Percentiles rank a stretch among this genome's conserved stretches.
phyloP scores from a whole-genome alignment of 306 rosid genomes.

The Acacia crassicarpa region DNA sequence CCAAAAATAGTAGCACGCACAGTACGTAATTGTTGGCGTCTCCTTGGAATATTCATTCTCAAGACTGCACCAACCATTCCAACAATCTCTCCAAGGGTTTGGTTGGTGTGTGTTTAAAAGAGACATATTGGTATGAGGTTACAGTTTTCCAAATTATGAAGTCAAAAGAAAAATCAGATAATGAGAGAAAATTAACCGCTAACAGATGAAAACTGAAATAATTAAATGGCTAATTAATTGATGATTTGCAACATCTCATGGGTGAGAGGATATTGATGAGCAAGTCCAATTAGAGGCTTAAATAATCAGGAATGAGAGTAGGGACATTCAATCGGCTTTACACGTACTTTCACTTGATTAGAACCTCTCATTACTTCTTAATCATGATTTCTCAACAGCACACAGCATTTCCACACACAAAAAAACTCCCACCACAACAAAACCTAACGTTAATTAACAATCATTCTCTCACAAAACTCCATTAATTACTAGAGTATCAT shows the following conservation, averaged over 20 bases:
- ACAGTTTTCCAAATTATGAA: neutral
- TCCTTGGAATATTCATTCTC: neutral
- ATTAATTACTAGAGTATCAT: slow-evolving; percentile 40
- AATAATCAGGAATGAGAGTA: neutral
- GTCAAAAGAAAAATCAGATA: neutral
- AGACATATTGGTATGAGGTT: neutral
- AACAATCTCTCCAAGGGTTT: neutral
- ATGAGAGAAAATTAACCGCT: neutral
- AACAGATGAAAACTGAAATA: neutral
- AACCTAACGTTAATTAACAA: neutral
- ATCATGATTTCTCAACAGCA: slow-evolving; percentile 46
- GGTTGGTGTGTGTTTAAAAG: neutral
- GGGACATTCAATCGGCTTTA: slow-evolving; percentile 52
- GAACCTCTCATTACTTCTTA: slow-evolving; percentile 37
- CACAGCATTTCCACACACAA: slow-evolving; percentile 43
- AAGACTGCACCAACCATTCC: slow-evolving; percentile 4
- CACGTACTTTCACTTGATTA: slow-evolving; percentile 65
- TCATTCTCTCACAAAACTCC: slow-evolving; percentile 40
- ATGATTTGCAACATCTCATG: neutral
- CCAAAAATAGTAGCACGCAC: neutral
- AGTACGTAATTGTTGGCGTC: neutral
- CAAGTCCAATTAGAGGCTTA: neutral
- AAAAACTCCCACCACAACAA: neutral
- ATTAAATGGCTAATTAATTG: neutral
- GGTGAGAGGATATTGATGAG: neutral